Conservation (phyloP, 176 grass and related monocot species). For the Hordeum vulgare region MorexV3_pseudomolecules_assembly NC_058523.1:229255479-229255978, state of each 20-base stretch:
- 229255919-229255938: too few species aligned
- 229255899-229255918: background rate
- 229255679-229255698: background rate
- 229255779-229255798: background rate
- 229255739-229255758: background rate
- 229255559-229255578: background rate
- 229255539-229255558: background rate
- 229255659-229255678: background rate
- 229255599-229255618: background rate
- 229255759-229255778: background rate
- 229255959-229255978: constrained; percentile 71
- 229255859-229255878: background rate
- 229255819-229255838: background rate
- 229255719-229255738: background rate
- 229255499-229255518: constrained; percentile 10
- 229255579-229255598: background rate
- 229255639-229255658: background rate
- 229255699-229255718: background rate
- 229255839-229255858: background rate
- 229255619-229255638: background rate
- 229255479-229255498: background rate
- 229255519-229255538: background rate
- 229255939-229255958: constrained; percentile 75
- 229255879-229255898: background rate
- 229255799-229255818: background rate